Evolutionary conservation across 2,329 filamentous ascomycete genomes (phyloP).

Genomic region (Zasmidium cellare): DNA sequence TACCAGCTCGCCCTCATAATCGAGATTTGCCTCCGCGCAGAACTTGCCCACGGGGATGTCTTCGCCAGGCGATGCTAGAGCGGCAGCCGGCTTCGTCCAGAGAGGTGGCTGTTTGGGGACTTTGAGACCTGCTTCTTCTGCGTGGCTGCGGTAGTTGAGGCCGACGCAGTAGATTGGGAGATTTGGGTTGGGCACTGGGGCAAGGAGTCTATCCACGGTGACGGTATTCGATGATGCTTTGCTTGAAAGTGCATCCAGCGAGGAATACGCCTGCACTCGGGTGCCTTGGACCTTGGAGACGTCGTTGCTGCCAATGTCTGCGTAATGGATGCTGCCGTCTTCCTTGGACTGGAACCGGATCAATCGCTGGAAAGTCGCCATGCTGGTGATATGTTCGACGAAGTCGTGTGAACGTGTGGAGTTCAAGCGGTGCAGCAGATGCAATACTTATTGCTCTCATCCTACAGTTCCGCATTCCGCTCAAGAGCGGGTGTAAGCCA

Average conservation of each 20-base stretch:
- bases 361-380: not conserved
- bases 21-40: conserved; percentile 8
- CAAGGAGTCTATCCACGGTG: not conserved
- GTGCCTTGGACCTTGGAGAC: not conserved
- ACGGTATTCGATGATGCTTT: not conserved
- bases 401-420: not conserved
- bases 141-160: not conserved
- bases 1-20: conserved; percentile 9
- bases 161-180: not conserved
- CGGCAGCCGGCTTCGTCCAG: conserved; percentile 12
- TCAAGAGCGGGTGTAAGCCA: not conserved
- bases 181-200: not conserved
- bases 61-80: conserved; percentile 13
- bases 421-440: too few species aligned
- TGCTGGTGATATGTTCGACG: not conserved
- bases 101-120: not conserved
- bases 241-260: not conserved
- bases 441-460: not conserved
- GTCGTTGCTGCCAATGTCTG: not conserved
- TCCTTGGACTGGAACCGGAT: not conserved
- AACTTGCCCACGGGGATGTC: conserved; percentile 13
- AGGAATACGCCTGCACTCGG: not conserved
- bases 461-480: not conserved
- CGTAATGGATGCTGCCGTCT: not conserved
- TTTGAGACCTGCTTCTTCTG: not conserved